Evolutionary conservation across 495 filamentous ascomycete genomes (phyloP).

Genomic region (Penicillium soppii): DNA sequence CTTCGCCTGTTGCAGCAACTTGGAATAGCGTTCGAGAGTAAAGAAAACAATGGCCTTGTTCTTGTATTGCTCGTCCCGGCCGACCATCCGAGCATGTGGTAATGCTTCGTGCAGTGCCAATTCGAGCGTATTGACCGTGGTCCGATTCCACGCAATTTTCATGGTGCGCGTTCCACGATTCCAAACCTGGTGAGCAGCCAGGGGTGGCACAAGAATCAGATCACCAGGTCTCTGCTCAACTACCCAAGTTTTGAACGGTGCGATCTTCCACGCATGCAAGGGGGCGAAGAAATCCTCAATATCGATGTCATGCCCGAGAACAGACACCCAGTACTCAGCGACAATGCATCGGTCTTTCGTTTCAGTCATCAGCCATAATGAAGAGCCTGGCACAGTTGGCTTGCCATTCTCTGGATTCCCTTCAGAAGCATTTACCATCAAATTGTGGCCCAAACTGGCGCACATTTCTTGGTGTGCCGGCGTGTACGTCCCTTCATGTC

Average conservation of each 20-base stretch:
- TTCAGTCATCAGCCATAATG: constrained; percentile 98
- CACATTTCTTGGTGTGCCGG: constrained; percentile 98
- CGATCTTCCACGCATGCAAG: constrained; percentile 86
- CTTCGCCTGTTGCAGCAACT: constrained; percentile 52
- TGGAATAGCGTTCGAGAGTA: constrained; percentile 74
- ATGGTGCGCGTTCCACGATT: constrained; percentile 92
- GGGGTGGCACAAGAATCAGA: constrained; percentile 90
- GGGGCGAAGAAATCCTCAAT: constrained; percentile 96
- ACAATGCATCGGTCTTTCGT: constrained; percentile 83
- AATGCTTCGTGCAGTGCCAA: constrained; percentile 83
- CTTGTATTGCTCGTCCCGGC: constrained; percentile 98
- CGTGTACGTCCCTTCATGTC: constrained; percentile 96
- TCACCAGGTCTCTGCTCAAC: constrained; percentile 93
- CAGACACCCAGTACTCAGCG: constrained; percentile 87
- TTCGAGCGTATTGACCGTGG: constrained; percentile 84
- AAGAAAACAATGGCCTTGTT: constrained; percentile 94
- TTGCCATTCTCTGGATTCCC: constrained; percentile 57
- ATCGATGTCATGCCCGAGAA: constrained; percentile 92
- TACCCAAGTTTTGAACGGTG: constrained; percentile 87
- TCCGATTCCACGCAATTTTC: constrained; percentile 99
- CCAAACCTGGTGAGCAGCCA: constrained; percentile 98
- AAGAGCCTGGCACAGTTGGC: constrained; percentile 74
- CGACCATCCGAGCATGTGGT: constrained; percentile 83
- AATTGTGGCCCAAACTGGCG: constrained; percentile 90
- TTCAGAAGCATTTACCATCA: constrained; percentile 89